These are phyloP conservation scores for Russula sp. DNA, from an alignment of 768 basidiomycete species.

Conservation along the genomic window DNA sequence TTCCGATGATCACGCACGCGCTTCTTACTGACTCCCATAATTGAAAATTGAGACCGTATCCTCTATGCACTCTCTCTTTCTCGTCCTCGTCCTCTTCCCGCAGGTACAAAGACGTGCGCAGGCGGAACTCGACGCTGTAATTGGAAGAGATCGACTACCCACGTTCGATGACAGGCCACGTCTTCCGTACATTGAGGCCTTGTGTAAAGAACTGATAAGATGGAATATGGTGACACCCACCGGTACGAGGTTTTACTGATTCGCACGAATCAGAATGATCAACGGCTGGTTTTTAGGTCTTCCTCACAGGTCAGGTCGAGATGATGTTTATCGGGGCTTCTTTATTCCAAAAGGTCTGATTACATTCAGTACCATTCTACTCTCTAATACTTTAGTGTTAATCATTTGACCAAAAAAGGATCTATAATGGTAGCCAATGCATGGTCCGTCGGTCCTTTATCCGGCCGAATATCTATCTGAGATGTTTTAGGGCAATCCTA, in stretches of 20 bases:
- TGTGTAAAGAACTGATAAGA: background rate
- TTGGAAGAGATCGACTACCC: constrained; percentile 35
- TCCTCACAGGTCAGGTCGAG: constrained; percentile 7
- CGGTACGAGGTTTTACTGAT: background rate
- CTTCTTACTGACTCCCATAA: background rate
- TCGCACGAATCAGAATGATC: background rate
- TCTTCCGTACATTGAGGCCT: constrained; percentile 1
- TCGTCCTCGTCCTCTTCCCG: constrained; percentile 7
- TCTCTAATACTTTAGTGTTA: background rate
- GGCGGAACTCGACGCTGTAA: constrained; percentile 34
- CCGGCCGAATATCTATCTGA: background rate
- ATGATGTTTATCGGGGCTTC: constrained; percentile 16
- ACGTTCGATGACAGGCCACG: constrained; percentile 32
- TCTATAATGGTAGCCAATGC: constrained; percentile 13
- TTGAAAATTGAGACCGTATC: constrained; percentile 11
- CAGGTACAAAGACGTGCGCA: constrained; percentile 27
- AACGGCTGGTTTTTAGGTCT: background rate
- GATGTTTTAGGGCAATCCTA: constrained; percentile 19
- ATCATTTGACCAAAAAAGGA: background rate
- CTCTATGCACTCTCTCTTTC: constrained; percentile 10
- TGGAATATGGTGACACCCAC: constrained; percentile 2
- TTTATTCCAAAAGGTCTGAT: constrained; percentile 23
- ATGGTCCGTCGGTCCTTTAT: constrained; percentile 5
- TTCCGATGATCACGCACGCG: background rate
- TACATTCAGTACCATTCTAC: background rate